Percentiles rank a stretch among this genome's conserved stretches.
Evolutionary conservation across 345 rosid species (phyloP).

Genomic region (Camelina sativa): DNA sequence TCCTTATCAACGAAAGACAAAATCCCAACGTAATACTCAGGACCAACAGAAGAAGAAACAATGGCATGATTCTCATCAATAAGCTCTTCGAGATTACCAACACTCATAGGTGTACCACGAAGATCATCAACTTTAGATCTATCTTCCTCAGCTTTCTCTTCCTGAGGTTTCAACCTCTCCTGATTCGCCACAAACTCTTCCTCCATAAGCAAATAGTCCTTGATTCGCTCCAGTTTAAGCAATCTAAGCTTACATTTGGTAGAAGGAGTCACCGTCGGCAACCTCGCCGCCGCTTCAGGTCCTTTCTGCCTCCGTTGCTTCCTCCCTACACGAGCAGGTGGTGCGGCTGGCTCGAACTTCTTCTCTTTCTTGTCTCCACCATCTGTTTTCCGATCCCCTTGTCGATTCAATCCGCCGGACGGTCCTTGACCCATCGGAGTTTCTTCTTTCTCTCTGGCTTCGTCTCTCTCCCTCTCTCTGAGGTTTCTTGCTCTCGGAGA

Average conservation of each 20-base stretch:
- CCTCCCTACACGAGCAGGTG: slow-evolving; percentile 87
- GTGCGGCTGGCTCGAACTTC: slow-evolving; percentile 90
- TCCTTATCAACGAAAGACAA: slow-evolving; percentile 94
- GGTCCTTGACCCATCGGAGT: slow-evolving; percentile 83
- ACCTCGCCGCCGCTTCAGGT: slow-evolving; percentile 85
- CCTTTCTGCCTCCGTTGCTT: slow-evolving; percentile 92
- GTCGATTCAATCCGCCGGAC: slow-evolving; percentile 77
- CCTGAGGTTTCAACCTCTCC: slow-evolving; percentile 91
- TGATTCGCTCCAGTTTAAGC: slow-evolving; percentile 79
- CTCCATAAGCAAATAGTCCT: slow-evolving; percentile 89
- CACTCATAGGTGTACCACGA: slow-evolving; percentile 95
- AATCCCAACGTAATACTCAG: slow-evolving; percentile 93
- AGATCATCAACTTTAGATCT: slow-evolving; percentile 90
- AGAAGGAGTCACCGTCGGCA: slow-evolving; percentile 80
- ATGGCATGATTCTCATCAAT: slow-evolving; percentile 98
- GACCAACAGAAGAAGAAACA: slow-evolving; percentile 91
- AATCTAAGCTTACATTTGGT: slow-evolving; percentile 85
- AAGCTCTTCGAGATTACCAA: slow-evolving; percentile 88
- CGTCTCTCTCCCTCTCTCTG: not conserved
- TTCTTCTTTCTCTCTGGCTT: slow-evolving; percentile 3
- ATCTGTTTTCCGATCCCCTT: slow-evolving; percentile 73
- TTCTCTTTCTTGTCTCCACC: slow-evolving; percentile 86
- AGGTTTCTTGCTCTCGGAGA: slow-evolving; percentile 33
- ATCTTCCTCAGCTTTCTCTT: slow-evolving; percentile 96
- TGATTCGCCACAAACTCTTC: slow-evolving; percentile 94